Evolutionary conservation across 306 rosid species (phyloP).

Genomic region (Prunus kanzakura): DNA sequence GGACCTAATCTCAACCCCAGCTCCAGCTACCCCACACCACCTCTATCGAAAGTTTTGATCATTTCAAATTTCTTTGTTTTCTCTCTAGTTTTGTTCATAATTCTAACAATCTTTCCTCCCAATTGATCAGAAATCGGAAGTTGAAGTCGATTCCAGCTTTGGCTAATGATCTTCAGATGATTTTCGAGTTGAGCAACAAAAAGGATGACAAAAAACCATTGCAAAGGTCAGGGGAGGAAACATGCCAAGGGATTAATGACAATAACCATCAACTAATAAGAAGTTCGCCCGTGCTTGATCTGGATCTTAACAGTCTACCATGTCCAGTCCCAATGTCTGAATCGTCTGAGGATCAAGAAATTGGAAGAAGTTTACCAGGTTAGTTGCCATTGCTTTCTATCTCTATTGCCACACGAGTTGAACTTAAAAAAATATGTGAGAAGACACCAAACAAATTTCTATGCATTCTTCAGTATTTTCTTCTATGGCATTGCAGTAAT

Average conservation of each 20-base stretch:
- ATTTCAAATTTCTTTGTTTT: background rate
- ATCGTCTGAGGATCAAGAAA: conserved; percentile 31
- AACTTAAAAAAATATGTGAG: background rate
- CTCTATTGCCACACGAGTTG: background rate
- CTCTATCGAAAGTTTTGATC: background rate
- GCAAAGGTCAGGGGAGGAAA: conserved; percentile 25
- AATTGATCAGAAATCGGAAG: conserved; percentile 52
- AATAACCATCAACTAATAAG: conserved; percentile 33
- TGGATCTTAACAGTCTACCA: conserved; percentile 84
- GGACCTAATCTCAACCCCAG: background rate
- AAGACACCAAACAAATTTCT: conserved; percentile 5
- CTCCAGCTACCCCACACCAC: background rate
- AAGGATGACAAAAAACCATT: conserved; percentile 24
- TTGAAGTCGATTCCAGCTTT: conserved; percentile 52
- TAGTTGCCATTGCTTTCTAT: conserved; percentile 18
- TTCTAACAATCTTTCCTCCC: background rate
- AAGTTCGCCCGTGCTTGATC: conserved; percentile 38
- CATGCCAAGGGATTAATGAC: conserved; percentile 21
- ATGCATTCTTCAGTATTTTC: conserved; percentile 6
- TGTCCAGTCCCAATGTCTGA: conserved; percentile 37
- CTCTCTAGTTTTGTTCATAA: background rate
- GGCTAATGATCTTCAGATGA: conserved; percentile 49
- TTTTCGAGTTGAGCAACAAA: conserved; percentile 28
- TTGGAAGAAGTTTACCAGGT: conserved; percentile 58
- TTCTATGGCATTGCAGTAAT: conserved; percentile 9